Base-by-base conservation (phyloP, 176 grass and related monocot genomes). In the Melocanna baccifera region DNA sequence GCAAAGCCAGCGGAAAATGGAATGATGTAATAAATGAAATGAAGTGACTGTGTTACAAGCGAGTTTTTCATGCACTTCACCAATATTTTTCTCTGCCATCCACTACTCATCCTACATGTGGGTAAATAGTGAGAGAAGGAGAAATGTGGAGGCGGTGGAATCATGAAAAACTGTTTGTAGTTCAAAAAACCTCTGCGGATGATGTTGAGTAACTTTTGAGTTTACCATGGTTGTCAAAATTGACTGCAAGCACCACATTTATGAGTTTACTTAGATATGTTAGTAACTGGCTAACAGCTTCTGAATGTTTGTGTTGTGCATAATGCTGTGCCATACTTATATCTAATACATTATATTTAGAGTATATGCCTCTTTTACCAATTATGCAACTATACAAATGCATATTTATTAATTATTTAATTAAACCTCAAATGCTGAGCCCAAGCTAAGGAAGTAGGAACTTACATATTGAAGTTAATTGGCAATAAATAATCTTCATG, bases 381-480 rank as follows among this genome's bases (percentile, higher is more conserved):
- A 41, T 76, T 86, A 71, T 45, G 80, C 74, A 53, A 83, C 32
- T 36, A 26, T 26, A 36, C 29, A 86, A 69, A 61, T 40, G 19
- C 34, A 72, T 40, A 45, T 56, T 82, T 84, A 16, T 32, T 68
- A 80, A 62, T 28, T 42, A 50, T 64, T n/a, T 69, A 75, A 40
- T 71, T 62, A 9, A 72, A 28, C 20, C 22, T 71, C 32, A 58
- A 37, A 46, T 62, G 26, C 55, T 52, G 43, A 75, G 22, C 26
- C 12, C 13, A 70, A 61, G n/a, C 25, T 47, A 28, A 28, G 4
- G 23, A 51, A 41, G 15, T 79, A 56, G 12, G 25, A 47, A 9
- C 30, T 43, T 62, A 23, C n/a, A 30, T 78, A 76, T 37, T 67
- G 69, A 74, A 79, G 11, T 55, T 48, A 45, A 18, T 74, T 43